Base-by-base conservation (phyloP, 306 rosid genomes). In the Fragaria ananassa region DNA sequence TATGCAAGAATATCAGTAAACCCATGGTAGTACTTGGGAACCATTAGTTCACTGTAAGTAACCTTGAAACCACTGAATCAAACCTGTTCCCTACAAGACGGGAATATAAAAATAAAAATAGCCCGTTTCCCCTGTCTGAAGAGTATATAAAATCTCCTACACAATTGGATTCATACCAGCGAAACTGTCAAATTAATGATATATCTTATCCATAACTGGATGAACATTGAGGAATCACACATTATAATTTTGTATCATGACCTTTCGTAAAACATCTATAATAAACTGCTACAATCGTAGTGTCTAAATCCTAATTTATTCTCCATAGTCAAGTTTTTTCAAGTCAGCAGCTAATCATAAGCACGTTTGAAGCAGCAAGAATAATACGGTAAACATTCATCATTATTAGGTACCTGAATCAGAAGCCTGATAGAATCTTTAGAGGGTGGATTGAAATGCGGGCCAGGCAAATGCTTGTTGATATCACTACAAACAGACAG, bases 381-480 rank as follows among this genome's bases (percentile, higher is more conserved):
- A 50, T 23, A 66, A 75, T 34, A n/a, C 13, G 7, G 6, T 2
- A 7, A 50, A 44, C 46, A 27, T 18, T 71, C 4, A 19, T 18
- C 11, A 50, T 3, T 31, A 25, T 9, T 13, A 58, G 34, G 23
- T 86, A 95, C 99, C 99, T 74, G 6, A 37, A 89, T 75, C 82
- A 90, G 31, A 63, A 80, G 80, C 76, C 45, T 86, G 80, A 92
- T 85, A 46, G 15, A 50, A 0, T 79, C 93, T 82, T 87, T 91
- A 50, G 92, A 42, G 9, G 98, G 99, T 31, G 98, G 98, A 80
- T 95, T 92, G 39, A 77, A 83, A 86, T 92, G 98, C 4, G 90
- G 92, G 50, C 95, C 96, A 35, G 98, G 97, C 65, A 92, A 79
- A 39, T 10, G 75, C 87, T 92, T 95, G 78, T 95, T 95, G 81